Evolutionary conservation across 2,329 filamentous ascomycete species (phyloP).

Genomic region (Clonostachys rhizophaga): DNA sequence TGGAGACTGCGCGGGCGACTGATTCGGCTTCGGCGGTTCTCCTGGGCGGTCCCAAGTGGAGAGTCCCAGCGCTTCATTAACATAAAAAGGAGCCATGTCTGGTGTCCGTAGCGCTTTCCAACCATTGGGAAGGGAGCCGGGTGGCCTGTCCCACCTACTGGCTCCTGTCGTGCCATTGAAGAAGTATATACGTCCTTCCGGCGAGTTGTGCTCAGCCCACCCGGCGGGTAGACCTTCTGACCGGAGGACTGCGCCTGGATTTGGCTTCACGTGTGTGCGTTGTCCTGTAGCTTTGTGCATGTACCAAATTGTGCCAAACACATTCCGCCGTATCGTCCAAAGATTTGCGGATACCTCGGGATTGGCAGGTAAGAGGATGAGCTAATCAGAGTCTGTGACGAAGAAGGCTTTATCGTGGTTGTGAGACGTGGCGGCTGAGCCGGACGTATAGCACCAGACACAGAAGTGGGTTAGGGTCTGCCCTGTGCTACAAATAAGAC

Average conservation of each 20-base stretch:
- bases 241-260: conserved; percentile 3
- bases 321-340: conserved; percentile 17
- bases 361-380: conserved; percentile 9
- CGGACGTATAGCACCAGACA: conserved; percentile 18
- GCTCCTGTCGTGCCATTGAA: conserved; percentile 12
- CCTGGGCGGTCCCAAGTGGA: conserved; percentile 19
- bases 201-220: conserved; percentile 14
- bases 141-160: conserved; percentile 14
- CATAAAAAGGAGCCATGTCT: conserved; percentile 14
- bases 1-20: not conserved
- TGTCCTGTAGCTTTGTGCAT: conserved; percentile 13
- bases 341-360: conserved; percentile 4
- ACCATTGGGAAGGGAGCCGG: conserved; percentile 10
- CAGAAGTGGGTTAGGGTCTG: conserved; percentile 10
- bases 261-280: conserved; percentile 14
- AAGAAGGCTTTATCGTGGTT: conserved; percentile 15
- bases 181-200: conserved; percentile 13
- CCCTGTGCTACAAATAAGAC: conserved; percentile 18
- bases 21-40: conserved; percentile 9
- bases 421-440: conserved; percentile 11
- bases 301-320: conserved; percentile 16
- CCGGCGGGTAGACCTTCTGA: conserved; percentile 10
- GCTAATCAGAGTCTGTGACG: conserved; percentile 15
- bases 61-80: conserved; percentile 15
- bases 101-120: conserved; percentile 17